These are phyloP conservation scores for Hypsizygus ulmarius DNA, from an alignment of 1,284 basidiomycete genomes.

Conservation along the genomic window DNA sequence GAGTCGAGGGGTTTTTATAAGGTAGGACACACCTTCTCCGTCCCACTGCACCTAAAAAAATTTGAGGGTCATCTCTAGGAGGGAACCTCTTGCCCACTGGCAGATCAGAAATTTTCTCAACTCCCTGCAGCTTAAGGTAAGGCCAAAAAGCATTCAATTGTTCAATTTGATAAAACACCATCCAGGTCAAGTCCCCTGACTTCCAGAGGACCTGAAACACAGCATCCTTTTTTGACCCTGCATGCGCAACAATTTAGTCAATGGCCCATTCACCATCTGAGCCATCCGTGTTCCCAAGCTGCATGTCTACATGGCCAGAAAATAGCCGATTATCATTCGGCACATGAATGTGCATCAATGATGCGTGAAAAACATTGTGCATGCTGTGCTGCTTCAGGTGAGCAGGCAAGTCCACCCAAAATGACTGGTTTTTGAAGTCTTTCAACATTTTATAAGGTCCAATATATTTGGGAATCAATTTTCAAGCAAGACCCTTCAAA, in stretches of 20 bases:
- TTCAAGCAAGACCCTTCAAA: conserved; percentile 8
- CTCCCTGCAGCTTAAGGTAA: conserved; percentile 17
- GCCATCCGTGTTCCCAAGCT: conserved; percentile 1
- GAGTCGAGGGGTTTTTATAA: no score
- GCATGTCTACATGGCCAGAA: conserved; percentile 2
- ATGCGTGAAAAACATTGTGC: conserved; percentile 10
- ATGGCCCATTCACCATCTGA: conserved; percentile 8
- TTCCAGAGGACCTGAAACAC: conserved; percentile 21
- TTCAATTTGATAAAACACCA: conserved; percentile 18
- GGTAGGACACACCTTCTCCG: no score
- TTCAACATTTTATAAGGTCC: conserved; percentile 5
- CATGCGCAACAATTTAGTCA: conserved; percentile 9
- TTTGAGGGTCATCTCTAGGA: conserved; percentile 10
- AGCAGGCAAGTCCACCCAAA: background rate
- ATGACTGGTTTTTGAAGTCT: conserved; percentile 5
- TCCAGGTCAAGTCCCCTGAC: conserved; percentile 22
- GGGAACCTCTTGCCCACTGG: background rate
- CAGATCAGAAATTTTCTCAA: conserved; percentile 9
- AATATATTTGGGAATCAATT: conserved; percentile 6
- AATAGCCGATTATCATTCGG: conserved; percentile 14
- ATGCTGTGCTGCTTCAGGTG: conserved; percentile 1
- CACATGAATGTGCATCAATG: conserved; percentile 6
- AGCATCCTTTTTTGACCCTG: conserved; percentile 7
- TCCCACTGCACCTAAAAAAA: conserved; percentile 5
- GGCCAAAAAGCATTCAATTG: conserved; percentile 14